Evolutionary conservation across 106 monocot species (phyloP), one percentile per base, ranked within the genome.

Genomic region (Acorus calamus): DNA sequence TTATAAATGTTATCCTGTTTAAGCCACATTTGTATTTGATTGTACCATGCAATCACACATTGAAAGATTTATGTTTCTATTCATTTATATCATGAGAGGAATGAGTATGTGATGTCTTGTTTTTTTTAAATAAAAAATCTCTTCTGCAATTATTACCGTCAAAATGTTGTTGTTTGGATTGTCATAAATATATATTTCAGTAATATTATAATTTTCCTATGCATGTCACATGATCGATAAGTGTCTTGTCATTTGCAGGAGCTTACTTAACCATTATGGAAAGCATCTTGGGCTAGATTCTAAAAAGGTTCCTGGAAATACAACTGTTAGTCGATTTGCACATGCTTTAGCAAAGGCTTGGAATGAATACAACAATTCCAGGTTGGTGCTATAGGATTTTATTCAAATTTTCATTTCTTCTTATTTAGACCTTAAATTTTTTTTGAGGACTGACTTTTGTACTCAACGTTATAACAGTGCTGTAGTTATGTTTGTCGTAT

Each of bases 401-500:
- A 44, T 63, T 10, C 60, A 10, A 8, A 58, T 42, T 41, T 61
- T 54, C 10, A 4, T 47, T 53, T 4, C n/a, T n/a, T n/a, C 49
- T 3, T 47, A 4, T 13, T 12, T 55, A n/a, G 14, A 12, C 4
- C 28, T 42, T 42, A 57, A 3, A 7, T 57, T 2, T 14, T 6
- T 57, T 57, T 6, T 4, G 28, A 42, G 4, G 14, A 57, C 7
- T 53, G 52, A 7, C 14, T 5, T 42, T 66, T 8, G 41, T 0
- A 7, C 56, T 41, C 55, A 49, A 48, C 6, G 67, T 7, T 47
- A 80, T 61, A 73, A 7, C 86, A 94, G 94, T 76, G 77, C 90
- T 72, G 87, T 85, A 12, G 72, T 96, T 72, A 64, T 91, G 82
- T 66, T 96, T n/a, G 80, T 96, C 60, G 85, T 87, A 55, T 84